A percentile compares a stretch with the other conserved stretches of the same genome.
Evolutionary conservation across 257 asterid species (phyloP).

Genomic region (Nicotiana tomentosiformis): DNA sequence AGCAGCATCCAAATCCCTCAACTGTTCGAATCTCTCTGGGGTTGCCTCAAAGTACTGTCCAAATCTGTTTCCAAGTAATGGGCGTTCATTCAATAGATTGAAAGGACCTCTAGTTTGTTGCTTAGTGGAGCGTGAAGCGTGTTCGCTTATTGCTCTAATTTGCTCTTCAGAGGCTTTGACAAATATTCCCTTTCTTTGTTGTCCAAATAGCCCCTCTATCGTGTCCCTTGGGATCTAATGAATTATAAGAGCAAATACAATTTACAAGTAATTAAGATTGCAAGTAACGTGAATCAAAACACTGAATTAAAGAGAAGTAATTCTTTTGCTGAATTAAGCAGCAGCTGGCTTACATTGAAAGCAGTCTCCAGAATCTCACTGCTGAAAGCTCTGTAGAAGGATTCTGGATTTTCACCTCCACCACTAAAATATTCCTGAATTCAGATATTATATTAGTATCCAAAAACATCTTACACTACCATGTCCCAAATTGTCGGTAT

Average conservation of each 20-base stretch:
- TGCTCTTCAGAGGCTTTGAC: slow-evolving; percentile 36
- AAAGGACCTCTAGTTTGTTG: slow-evolving; percentile 25
- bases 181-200: slow-evolving; percentile 25
- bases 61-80: slow-evolving; percentile 12
- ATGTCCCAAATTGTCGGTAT: too few species aligned
- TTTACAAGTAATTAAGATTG: too few species aligned
- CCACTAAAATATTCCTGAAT: slow-evolving; percentile 36
- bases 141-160: slow-evolving; percentile 30
- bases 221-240: slow-evolving; percentile 25
- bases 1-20: slow-evolving; percentile 25
- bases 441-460: neutral
- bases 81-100: slow-evolving; percentile 24
- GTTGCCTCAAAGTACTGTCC: slow-evolving; percentile 34
- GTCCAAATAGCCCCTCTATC: slow-evolving; percentile 27
- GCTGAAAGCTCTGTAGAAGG: slow-evolving; percentile 44
- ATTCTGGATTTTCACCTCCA: slow-evolving; percentile 37
- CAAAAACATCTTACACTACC: neutral
- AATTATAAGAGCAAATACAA: too few species aligned
- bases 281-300: too few species aligned
- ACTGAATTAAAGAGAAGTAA: too few species aligned
- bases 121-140: slow-evolving; percentile 10
- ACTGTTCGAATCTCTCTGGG: slow-evolving; percentile 23
- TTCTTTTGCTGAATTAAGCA: neutral
- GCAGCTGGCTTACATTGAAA: slow-evolving; percentile 26
- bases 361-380: slow-evolving; percentile 42